Percentiles rank a stretch among this genome's conserved stretches.
Evolutionary conservation across 176 grass and related monocot species (phyloP).

Genomic region (Pontederia crassipes): DNA sequence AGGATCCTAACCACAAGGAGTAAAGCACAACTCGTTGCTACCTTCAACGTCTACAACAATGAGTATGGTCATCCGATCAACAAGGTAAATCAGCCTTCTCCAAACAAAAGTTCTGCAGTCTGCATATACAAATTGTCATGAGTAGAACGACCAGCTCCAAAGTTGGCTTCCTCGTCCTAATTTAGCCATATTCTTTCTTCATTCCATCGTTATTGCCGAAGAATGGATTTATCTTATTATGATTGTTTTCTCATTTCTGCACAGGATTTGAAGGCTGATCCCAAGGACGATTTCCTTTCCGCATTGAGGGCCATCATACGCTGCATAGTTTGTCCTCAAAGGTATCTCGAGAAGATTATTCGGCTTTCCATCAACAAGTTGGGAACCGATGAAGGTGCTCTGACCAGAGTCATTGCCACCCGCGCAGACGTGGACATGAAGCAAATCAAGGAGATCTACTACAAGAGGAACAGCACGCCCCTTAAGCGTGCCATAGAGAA

Average conservation of each 20-base stretch:
- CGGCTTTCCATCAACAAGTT: slow-evolving; percentile 49
- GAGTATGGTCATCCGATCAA: slow-evolving; percentile 66
- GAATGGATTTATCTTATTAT: not conserved
- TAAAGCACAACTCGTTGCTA: slow-evolving; percentile 77
- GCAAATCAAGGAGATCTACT: slow-evolving; percentile 58
- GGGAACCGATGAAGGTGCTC: slow-evolving; percentile 69
- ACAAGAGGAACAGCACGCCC: slow-evolving; percentile 64
- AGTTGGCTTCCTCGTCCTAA: not conserved
- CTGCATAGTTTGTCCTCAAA: slow-evolving; percentile 56
- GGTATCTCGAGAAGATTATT: slow-evolving; percentile 69
- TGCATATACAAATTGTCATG: not conserved
- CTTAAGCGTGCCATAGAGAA: slow-evolving; percentile 46
- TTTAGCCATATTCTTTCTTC: not conserved
- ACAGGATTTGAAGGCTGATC: slow-evolving; percentile 85
- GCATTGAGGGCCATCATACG: slow-evolving; percentile 50
- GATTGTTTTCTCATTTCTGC: not conserved
- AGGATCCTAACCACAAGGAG: slow-evolving; percentile 81
- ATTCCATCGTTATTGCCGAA: not conserved
- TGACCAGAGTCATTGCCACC: slow-evolving; percentile 65
- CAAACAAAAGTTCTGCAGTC: not conserved
- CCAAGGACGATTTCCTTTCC: slow-evolving; percentile 74
- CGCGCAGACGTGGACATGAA: slow-evolving; percentile 84
- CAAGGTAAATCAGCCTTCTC: slow-evolving; percentile 38
- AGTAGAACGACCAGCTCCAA: not conserved
- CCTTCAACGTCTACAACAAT: slow-evolving; percentile 74